Percentiles rank a stretch among this genome's conserved stretches.
phyloP scores from a whole-genome alignment of 2,329 filamentous ascomycete genomes.

The Phyllosticta citriasiana region DNA sequence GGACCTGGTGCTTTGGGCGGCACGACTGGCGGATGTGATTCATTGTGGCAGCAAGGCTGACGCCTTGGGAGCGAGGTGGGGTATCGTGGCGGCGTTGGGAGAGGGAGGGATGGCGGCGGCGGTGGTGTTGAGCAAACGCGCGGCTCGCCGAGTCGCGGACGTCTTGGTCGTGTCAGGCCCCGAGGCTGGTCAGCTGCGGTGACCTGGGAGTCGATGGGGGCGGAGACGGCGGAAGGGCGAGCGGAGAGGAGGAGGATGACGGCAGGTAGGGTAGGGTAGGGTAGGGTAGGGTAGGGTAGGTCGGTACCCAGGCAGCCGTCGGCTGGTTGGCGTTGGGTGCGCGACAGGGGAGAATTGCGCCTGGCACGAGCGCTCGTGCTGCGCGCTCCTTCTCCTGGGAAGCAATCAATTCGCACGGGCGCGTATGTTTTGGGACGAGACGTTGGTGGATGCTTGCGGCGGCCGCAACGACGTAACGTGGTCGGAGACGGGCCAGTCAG shows the following conservation, averaged over 20 bases:
- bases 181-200: neutral
- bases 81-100: neutral
- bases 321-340: neutral
- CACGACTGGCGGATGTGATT: constrained; percentile 50
- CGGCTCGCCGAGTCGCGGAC: neutral
- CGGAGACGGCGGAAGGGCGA: neutral
- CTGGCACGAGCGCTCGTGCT: constrained; percentile 7
- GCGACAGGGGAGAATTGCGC: constrained; percentile 10
- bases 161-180: neutral
- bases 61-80: neutral
- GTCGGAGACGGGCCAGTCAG: neutral
- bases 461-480: neutral
- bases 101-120: neutral
- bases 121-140: neutral
- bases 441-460: neutral
- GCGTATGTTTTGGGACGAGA: neutral
- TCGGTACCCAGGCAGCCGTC: neutral
- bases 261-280: neutral
- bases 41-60: constrained; percentile 27
- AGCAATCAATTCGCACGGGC: neutral
- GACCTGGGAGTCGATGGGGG: neutral
- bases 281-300: constrained; percentile 3
- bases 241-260: neutral
- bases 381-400: neutral
- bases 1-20: constrained; percentile 92